These are phyloP conservation scores for Naumovozyma baii DNA, from an alignment of 805 yeast species.

Conservation along the genomic window DNA sequence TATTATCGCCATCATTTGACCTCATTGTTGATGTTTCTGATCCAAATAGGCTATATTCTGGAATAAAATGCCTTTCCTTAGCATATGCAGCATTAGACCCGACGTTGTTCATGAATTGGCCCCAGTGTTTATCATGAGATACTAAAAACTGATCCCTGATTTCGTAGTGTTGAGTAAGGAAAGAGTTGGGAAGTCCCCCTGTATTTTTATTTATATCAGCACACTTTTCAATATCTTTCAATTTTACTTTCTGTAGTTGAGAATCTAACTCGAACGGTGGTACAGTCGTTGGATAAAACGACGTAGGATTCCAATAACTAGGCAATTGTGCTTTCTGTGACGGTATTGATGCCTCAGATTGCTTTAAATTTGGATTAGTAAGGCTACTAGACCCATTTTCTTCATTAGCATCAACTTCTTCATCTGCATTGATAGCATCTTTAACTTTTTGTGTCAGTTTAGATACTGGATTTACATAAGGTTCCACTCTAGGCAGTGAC, in stretches of 20 bases:
- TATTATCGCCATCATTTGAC: background rate
- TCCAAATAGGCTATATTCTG: background rate
- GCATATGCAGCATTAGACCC: conserved; percentile 25
- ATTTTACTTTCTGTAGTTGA: conserved; percentile 18
- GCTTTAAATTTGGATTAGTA: too few relatives aligned
- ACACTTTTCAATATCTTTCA: conserved; percentile 8
- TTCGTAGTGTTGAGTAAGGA: conserved; percentile 7
- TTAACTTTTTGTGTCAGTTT: background rate
- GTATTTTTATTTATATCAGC: conserved; percentile 22
- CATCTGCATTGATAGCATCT: background rate
- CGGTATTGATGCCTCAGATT: too few relatives aligned
- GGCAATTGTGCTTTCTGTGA: too few relatives aligned
- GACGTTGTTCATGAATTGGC: conserved; percentile 34
- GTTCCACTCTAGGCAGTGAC: background rate
- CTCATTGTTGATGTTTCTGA: background rate
- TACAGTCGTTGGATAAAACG: conserved; percentile 35
- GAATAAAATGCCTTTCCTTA: conserved; percentile 1
- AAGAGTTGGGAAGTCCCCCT: background rate
- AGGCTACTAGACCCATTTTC: too few relatives aligned
- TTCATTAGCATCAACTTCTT: background rate
- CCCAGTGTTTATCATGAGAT: conserved; percentile 41
- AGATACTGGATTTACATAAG: background rate
- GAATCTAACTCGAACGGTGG: conserved; percentile 61
- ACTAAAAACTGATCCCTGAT: conserved; percentile 30
- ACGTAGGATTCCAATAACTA: conserved; percentile 27